phyloP scores from a whole-genome alignment of 768 basidiomycete genomes.

The Kwoniella sp. region DNA sequence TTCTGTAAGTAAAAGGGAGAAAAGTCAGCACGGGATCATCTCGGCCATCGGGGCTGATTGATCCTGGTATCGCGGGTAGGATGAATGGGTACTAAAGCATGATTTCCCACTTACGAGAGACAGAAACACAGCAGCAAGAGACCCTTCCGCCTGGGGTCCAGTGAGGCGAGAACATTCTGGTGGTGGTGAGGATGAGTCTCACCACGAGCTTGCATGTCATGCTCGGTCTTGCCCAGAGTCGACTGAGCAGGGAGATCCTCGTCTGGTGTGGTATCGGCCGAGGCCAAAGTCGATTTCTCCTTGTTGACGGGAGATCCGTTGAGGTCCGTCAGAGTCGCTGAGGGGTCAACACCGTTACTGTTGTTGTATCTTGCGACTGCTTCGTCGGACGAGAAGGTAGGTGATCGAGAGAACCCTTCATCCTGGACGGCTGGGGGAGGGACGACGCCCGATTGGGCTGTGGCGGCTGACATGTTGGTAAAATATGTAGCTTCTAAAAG shows the following conservation, averaged over 20 bases:
- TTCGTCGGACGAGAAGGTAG: constrained; percentile 16
- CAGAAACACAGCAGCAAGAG: constrained; percentile 45
- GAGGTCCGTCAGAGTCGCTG: constrained; percentile 19
- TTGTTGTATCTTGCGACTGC: not conserved
- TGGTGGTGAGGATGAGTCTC: constrained; percentile 21
- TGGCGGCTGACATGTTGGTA: constrained; percentile 16
- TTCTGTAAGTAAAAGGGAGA: constrained; percentile 8
- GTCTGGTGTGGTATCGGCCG: not conserved
- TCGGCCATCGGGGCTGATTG: not conserved
- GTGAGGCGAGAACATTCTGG: constrained; percentile 27
- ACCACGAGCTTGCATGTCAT: constrained; percentile 15
- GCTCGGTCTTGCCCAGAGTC: constrained; percentile 24
- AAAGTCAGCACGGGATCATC: not conserved
- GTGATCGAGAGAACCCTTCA: constrained; percentile 23
- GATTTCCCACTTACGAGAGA: constrained; percentile 36
- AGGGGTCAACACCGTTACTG: constrained; percentile 4
- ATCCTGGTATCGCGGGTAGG: not conserved
- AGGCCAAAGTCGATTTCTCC: constrained; percentile 8
- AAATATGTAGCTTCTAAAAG: not conserved
- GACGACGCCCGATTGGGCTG: constrained; percentile 10
- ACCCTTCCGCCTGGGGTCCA: constrained; percentile 34
- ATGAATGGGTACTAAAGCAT: not conserved
- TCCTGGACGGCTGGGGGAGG: not conserved
- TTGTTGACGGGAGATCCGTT: constrained; percentile 8
- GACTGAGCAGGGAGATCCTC: constrained; percentile 26